A percentile compares a stretch with the other conserved stretches of the same genome.
phyloP scores from a whole-genome alignment of 352 stramenopile species.

The Phytophthora tubulina region DNA sequence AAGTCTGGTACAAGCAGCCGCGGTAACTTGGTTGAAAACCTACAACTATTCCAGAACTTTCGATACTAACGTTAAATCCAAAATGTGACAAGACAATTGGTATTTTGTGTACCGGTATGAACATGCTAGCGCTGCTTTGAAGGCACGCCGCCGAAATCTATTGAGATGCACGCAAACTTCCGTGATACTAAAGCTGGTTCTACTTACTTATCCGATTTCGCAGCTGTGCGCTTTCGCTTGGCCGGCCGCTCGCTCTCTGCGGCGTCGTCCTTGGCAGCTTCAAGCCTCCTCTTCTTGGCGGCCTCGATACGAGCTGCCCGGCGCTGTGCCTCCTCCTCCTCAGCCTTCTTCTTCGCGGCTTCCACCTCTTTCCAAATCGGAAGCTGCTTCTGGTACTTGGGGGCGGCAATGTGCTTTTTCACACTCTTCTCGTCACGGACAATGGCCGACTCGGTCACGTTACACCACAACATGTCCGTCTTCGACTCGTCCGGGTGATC shows the following conservation, averaged over 20 bases:
- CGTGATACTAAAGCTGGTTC: constrained; percentile 17
- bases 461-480: constrained; percentile 67
- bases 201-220: constrained; percentile 35
- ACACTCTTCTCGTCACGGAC: constrained; percentile 57
- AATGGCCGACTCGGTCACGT: constrained; percentile 69
- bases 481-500: constrained; percentile 66
- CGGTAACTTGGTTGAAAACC: neutral
- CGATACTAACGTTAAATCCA: constrained; percentile 7
- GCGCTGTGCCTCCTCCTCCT: constrained; percentile 42
- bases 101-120: neutral
- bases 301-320: constrained; percentile 36
- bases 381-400: constrained; percentile 69
- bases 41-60: constrained; percentile 30
- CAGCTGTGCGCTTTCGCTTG: constrained; percentile 31
- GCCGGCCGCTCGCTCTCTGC: constrained; percentile 16
- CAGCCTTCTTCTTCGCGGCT: constrained; percentile 47
- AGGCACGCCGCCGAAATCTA: constrained; percentile 17
- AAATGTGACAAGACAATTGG: constrained; percentile 15
- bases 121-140: constrained; percentile 2
- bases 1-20: neutral
- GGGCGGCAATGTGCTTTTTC: constrained; percentile 60
- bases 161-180: constrained; percentile 31
- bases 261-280: constrained; percentile 23
- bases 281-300: constrained; percentile 44
- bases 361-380: constrained; percentile 61